Evolutionary conservation across 2,329 filamentous ascomycete genomes (phyloP).

Genomic region (Hypoxylon sp.): DNA sequence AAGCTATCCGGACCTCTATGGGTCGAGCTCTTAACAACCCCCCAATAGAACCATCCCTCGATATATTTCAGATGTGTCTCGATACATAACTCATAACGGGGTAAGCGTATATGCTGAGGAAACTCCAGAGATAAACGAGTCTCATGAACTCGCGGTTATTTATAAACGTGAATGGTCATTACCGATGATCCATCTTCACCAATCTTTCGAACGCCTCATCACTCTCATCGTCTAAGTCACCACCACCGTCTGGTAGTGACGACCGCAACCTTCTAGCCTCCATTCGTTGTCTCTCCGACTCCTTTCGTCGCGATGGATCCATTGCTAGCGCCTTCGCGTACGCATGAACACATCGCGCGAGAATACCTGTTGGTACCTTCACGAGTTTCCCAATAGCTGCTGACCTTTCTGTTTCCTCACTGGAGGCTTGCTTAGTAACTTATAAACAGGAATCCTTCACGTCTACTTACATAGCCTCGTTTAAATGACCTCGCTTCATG

Average conservation of each 20-base stretch:
- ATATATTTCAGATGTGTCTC: too few relatives aligned
- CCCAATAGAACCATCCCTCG: too few relatives aligned
- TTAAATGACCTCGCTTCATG: slow-evolving; percentile 23
- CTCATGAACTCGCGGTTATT: neutral
- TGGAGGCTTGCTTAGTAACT: neutral
- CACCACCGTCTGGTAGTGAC: slow-evolving; percentile 12
- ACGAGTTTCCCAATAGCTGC: slow-evolving; percentile 21
- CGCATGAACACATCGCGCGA: slow-evolving; percentile 21
- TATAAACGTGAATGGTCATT: neutral
- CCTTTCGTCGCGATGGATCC: slow-evolving; percentile 11
- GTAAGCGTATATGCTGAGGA: neutral
- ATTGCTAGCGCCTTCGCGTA: slow-evolving; percentile 22
- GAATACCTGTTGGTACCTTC: slow-evolving; percentile 21
- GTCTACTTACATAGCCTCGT: slow-evolving; percentile 15
- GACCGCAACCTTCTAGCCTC: slow-evolving; percentile 15
- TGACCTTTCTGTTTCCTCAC: slow-evolving; percentile 17
- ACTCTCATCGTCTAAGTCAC: slow-evolving; percentile 22
- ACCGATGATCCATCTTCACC: slow-evolving; percentile 30
- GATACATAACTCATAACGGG: neutral
- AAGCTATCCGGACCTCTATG: too few relatives aligned
- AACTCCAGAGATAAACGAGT: neutral
- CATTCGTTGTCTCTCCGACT: slow-evolving; percentile 21
- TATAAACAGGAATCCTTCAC: neutral
- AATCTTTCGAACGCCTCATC: slow-evolving; percentile 29
- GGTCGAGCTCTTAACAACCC: too few relatives aligned